Evolutionary conservation across 2,329 filamentous ascomycete genomes (phyloP), one percentile per base, ranked within the genome.

Genomic region (Nigrograna mackinnonii): DNA sequence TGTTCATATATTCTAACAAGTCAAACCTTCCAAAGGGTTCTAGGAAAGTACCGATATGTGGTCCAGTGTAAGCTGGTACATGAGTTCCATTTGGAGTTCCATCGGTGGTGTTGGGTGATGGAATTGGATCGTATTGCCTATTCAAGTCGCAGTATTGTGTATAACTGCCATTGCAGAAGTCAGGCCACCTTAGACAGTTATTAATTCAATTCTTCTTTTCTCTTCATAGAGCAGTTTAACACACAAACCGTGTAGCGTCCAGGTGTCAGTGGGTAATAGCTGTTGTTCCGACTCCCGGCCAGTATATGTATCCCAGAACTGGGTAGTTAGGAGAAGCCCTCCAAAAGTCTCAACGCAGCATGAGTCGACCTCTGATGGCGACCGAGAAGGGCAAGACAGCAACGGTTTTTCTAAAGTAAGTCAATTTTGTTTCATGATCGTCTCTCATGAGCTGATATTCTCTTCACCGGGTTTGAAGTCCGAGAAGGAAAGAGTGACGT

Each of bases 341-440:
- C 83, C 83, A 52, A 72, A 85, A 0, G 83, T 86, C 69, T 86
- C 83, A 13, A 74, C 74, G 54, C 83, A 86, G 73, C 83, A 86
- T 1, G 78, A 78, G 56, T 86, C 82, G 22, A 80, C 77, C 28
- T 54, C 43, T 11, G 52, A 56, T 1, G 60, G 56, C 30, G 63
- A 49, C 26, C 60, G 58, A 2, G 60, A 41, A 4, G 65, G 62
- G 31, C 65, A 68, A 12, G 64, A 69, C 3, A 65, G 56, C 3
- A 68, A 41, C 11, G 58, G 60, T 36, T 57, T 45, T 44, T 58
- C 16, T 19, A 16, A 33, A 17, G 24, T 28, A 28, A 12, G 14
- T 28, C 24, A 28, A 12, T 12, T 28, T 11, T 12, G 24, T 28
- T 12, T 3, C 11, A 28, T 3, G 14, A 12, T 28, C 24, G 3